These are phyloP conservation scores for Trichoderma virens DNA, from an alignment of 495 filamentous ascomycete genomes.

Conservation along the genomic window DNA sequence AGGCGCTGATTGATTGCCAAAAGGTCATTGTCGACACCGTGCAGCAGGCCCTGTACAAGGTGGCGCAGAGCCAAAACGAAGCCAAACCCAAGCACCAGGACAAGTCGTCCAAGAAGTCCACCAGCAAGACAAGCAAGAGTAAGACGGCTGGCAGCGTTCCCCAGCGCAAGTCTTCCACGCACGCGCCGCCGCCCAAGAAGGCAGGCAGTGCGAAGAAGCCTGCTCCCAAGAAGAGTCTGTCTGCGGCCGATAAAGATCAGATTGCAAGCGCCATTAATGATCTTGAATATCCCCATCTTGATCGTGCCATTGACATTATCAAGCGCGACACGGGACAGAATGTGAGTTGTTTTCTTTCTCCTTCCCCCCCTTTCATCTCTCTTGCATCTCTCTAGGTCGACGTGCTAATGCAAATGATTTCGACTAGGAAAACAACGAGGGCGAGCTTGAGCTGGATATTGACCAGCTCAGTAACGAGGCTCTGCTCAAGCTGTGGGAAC, in stretches of 20 bases:
- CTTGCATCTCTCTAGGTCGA: background rate
- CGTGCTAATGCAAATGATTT: background rate
- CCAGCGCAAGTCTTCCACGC: constrained; percentile 25
- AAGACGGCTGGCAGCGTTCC: constrained; percentile 24
- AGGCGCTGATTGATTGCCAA: constrained; percentile 50
- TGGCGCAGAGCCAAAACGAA: constrained; percentile 36
- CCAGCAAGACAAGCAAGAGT: constrained; percentile 25
- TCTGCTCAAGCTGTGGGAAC: constrained; percentile 65
- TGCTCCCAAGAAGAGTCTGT: constrained; percentile 47
- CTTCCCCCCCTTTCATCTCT: background rate
- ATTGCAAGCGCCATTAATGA: constrained; percentile 73
- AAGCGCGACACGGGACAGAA: constrained; percentile 76
- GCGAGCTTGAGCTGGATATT: constrained; percentile 87
- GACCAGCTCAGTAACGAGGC: constrained; percentile 71
- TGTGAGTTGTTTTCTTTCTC: constrained; percentile 30
- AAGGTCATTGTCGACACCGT: constrained; percentile 39
- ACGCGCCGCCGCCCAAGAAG: constrained; percentile 41
- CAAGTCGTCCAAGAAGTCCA: constrained; percentile 30
- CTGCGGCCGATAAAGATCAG: constrained; percentile 71
- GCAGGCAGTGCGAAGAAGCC: constrained; percentile 28
- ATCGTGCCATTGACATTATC: constrained; percentile 80
- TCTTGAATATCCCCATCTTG: constrained; percentile 65
- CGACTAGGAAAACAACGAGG: constrained; percentile 58
- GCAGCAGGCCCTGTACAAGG: constrained; percentile 39
- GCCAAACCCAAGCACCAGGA: constrained; percentile 30